phyloP scores from a whole-genome alignment of 2,329 filamentous ascomycete species.

The Aspergillus awamori region DNA sequence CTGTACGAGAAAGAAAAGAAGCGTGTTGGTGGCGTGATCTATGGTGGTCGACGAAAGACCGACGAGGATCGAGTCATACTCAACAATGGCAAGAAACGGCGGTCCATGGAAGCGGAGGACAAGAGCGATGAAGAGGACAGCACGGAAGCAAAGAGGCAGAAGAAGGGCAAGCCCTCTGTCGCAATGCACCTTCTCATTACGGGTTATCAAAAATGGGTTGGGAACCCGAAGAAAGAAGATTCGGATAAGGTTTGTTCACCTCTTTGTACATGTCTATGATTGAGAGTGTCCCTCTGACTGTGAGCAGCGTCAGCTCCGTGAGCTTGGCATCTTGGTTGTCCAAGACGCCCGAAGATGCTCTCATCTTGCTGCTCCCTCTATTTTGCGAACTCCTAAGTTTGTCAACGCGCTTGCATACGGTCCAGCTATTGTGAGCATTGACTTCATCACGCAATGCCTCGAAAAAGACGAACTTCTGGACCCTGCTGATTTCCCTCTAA shows the following conservation, averaged over 20 bases:
- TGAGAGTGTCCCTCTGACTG: not conserved
- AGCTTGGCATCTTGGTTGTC: conserved; percentile 79
- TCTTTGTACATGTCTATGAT: not conserved
- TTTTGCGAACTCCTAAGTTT: conserved; percentile 92
- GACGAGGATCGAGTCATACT: conserved; percentile 42
- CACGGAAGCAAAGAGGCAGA: conserved; percentile 65
- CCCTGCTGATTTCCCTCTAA: conserved; percentile 67
- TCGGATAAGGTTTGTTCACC: conserved; percentile 69
- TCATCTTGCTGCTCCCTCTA: conserved; percentile 81
- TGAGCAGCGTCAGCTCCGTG: conserved; percentile 74
- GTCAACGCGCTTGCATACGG: conserved; percentile 82
- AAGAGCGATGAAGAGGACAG: conserved; percentile 56
- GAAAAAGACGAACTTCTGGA: conserved; percentile 67
- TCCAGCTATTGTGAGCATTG: conserved; percentile 73
- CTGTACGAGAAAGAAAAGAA: conserved; percentile 94
- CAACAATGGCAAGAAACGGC: conserved; percentile 45
- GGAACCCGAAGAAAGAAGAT: conserved; percentile 72
- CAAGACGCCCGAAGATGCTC: conserved; percentile 76
- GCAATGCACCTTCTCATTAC: conserved; percentile 79
- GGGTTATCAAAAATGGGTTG: conserved; percentile 80
- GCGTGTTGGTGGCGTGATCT: conserved; percentile 67
- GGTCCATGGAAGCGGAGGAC: conserved; percentile 51
- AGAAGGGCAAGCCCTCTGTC: conserved; percentile 65
- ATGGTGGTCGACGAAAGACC: conserved; percentile 57
- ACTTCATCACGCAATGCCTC: conserved; percentile 78